Evolutionary conservation across 1,139 yeast genomes (phyloP), one percentile per base, ranked within the genome.

Genomic region (Meyerozyma guilliermondii): DNA sequence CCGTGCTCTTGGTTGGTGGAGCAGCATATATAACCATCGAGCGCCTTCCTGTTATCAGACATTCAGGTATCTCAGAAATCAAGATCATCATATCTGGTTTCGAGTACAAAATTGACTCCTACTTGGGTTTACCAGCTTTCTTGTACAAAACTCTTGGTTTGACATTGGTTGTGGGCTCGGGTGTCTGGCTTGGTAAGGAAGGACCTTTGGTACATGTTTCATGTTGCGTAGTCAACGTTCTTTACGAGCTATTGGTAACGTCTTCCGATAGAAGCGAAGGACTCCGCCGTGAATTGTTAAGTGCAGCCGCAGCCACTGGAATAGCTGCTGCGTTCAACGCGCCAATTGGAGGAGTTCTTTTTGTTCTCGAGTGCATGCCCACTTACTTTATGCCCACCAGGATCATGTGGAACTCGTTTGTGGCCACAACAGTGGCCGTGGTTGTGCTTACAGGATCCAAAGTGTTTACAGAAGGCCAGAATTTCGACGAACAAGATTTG

Each of bases 291-390:
- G 92, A 83, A 54, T 66, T 80, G 44, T 65, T 88, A 34, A 78
- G 87, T 29, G 95, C 98, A 0, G 94, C 96, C 1, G 80, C 94
- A 1, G 95, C 96, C 0, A 88, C 95, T 0, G 98, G 97, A 7
- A 91, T 91, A 11, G 87, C 96, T 0, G 91, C 87, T 3, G 97
- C 97, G 0, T 91, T 91, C 64, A 89, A 89, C 43, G 85, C 97
- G 0, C 98, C 98, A 1, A 87, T 91, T 45, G 97, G 97, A 13
- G 98, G 98, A 4, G 95, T 91, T 1, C 63, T 91, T 26, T 91
- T 91, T 62, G 86, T 89, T 3, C 65, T 91, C 26, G 98, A 91
- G 55, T 79, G 79, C 47, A 70, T 86, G 46, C 79, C 84, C 4
- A 74, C 81, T 38, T 83, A 76, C 53, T 79, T 82, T 53, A 74